These are phyloP conservation scores for Hyaloperonospora arabidopsidis DNA, from an alignment of 352 stramenopile genomes.

Conservation along the genomic window DNA sequence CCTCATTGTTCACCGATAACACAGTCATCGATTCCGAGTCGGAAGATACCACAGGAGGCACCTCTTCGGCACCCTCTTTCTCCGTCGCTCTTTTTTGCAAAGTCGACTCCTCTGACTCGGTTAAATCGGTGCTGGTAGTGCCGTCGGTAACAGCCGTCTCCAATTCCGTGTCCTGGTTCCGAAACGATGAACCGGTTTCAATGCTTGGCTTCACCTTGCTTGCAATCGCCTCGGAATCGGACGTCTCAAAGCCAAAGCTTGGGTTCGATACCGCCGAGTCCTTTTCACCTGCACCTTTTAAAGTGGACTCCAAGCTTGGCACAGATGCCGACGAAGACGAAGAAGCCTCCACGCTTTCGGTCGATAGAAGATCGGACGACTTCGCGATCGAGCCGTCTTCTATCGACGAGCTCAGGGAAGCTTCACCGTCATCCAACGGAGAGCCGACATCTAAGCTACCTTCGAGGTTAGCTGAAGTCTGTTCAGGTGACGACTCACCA, in stretches of 20 bases:
- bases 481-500: too few species aligned
- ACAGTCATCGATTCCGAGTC: constrained; percentile 11
- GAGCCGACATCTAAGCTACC: too few species aligned
- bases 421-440: background rate
- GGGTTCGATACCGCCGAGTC: too few species aligned
- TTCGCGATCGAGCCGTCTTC: constrained; percentile 4
- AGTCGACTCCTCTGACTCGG: too few species aligned
- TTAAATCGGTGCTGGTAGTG: background rate
- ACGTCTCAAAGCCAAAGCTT: too few species aligned
- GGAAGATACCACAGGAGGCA: background rate
- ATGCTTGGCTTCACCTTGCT: constrained; percentile 32
- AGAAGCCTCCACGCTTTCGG: too few species aligned
- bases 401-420: constrained; percentile 1
- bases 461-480: too few species aligned
- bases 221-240: constrained; percentile 8
- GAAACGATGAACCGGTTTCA: constrained; percentile 26
- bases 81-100: constrained; percentile 6
- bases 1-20: constrained; percentile 39
- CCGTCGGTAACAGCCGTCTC: constrained; percentile 1
- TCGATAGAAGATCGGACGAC: constrained; percentile 12
- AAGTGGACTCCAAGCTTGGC: too few species aligned
- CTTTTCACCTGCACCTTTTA: too few species aligned
- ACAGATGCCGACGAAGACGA: too few species aligned
- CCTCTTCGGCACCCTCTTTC: constrained; percentile 5
- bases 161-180: constrained; percentile 17